A percentile compares a stretch with the other conserved stretches of the same genome.
Evolutionary conservation across 306 rosid species (phyloP).

Genomic region (Betula pendula): DNA sequence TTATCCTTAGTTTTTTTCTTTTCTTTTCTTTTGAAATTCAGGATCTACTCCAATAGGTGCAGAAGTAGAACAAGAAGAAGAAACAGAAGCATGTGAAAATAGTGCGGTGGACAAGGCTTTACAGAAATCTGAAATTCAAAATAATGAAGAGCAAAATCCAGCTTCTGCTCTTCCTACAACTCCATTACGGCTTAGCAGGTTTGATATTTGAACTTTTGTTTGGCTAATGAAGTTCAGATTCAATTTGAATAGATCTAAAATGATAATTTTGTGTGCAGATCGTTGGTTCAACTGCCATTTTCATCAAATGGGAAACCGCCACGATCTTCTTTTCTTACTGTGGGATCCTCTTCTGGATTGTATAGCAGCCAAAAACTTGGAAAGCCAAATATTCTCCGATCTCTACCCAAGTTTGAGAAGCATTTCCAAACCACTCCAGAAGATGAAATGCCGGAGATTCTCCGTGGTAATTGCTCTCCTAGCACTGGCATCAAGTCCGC

Average conservation of each 20-base stretch:
- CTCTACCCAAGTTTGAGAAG: slow-evolving; percentile 53
- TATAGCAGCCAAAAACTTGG: slow-evolving; percentile 51
- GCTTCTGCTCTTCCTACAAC: slow-evolving; percentile 54
- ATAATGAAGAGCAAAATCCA: slow-evolving; percentile 53
- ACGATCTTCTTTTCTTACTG: slow-evolving; percentile 56
- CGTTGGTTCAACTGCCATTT: slow-evolving; percentile 52
- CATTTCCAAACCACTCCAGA: slow-evolving; percentile 40
- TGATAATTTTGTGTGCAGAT: slow-evolving; percentile 37
- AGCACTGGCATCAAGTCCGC: slow-evolving; percentile 57
- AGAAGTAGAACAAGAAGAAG: slow-evolving; percentile 70
- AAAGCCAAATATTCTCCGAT: slow-evolving; percentile 44
- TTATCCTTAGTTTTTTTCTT: not conserved
- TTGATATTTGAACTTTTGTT: slow-evolving; percentile 22
- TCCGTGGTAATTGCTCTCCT: slow-evolving; percentile 51
- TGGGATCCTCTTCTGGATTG: slow-evolving; percentile 57
- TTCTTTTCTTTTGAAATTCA: slow-evolving; percentile 34
- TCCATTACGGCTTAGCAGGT: slow-evolving; percentile 70
- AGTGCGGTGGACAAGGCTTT: slow-evolving; percentile 44
- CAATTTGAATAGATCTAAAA: slow-evolving; percentile 15
- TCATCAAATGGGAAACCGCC: slow-evolving; percentile 70
- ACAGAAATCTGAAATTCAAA: slow-evolving; percentile 49
- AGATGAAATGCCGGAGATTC: slow-evolving; percentile 65
- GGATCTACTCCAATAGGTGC: slow-evolving; percentile 48
- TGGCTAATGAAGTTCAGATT: slow-evolving; percentile 17
- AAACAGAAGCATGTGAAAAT: slow-evolving; percentile 54